Percentiles rank a stretch among this genome's conserved stretches.
Evolutionary conservation across 345 rosid genomes (phyloP).

Genomic region (Eucalyptus grandis): DNA sequence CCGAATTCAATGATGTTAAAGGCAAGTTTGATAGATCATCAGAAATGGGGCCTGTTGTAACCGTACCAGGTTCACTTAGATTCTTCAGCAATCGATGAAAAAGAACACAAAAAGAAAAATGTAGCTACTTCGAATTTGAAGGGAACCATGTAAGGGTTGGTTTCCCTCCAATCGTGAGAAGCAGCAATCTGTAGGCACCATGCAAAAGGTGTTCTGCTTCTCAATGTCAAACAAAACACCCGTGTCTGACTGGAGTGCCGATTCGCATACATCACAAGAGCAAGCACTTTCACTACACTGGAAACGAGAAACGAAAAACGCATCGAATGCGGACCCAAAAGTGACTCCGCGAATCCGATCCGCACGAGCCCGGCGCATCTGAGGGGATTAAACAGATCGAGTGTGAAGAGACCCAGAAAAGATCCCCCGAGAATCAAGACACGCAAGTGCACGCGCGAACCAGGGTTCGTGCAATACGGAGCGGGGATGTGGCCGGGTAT

Average conservation of each 20-base stretch:
- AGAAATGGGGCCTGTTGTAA: neutral
- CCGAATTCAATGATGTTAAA: too few species aligned
- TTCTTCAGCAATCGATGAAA: neutral
- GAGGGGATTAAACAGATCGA: neutral
- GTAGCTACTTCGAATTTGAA: neutral
- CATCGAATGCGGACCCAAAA: neutral
- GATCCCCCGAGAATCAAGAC: neutral
- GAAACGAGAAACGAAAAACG: neutral
- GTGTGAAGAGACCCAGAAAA: neutral
- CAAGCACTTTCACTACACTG: too few species aligned
- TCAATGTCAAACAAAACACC: neutral
- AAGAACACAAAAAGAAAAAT: neutral
- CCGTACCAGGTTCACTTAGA: neutral
- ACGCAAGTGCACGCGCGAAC: neutral
- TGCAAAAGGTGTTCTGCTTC: neutral
- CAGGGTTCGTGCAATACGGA: accelerated
- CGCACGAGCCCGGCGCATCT: neutral
- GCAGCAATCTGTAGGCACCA: neutral
- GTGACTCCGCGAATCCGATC: neutral
- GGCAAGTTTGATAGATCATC: too few species aligned
- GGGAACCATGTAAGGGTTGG: constrained; percentile 12
- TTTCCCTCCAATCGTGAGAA: neutral
- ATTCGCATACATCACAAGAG: neutral
- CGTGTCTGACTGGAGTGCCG: neutral
- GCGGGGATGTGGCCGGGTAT: neutral